Conservation (phyloP, 225 moss, liverwort and hornwort genomes). For the Thuidium tamariscinum region DNA sequence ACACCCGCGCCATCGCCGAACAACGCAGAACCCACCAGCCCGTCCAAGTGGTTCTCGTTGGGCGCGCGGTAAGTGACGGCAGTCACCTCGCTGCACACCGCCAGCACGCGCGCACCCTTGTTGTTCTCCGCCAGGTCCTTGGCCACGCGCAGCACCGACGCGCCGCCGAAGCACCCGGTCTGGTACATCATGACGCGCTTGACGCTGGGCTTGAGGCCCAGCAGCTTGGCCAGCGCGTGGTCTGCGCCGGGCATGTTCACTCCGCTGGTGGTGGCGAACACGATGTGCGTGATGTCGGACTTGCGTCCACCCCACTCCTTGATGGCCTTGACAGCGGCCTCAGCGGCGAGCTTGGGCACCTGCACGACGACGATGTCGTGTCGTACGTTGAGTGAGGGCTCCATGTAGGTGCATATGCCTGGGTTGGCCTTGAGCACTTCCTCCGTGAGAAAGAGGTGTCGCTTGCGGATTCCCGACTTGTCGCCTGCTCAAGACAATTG, state of each 20-base stretch:
- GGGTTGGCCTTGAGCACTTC: slow-evolving; percentile 35
- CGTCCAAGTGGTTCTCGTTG: slow-evolving; percentile 34
- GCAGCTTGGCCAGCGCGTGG: slow-evolving; percentile 35
- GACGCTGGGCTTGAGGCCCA: slow-evolving; percentile 30
- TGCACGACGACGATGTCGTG: slow-evolving; percentile 28
- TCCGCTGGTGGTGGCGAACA: slow-evolving; percentile 11
- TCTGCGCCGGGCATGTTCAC: slow-evolving; percentile 29
- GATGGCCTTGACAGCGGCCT: slow-evolving; percentile 29
- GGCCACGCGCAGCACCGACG: slow-evolving; percentile 1
- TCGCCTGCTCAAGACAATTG: slow-evolving; percentile 1
- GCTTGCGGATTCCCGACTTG: slow-evolving; percentile 29
- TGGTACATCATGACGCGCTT: slow-evolving; percentile 5
- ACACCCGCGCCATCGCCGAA: background rate
- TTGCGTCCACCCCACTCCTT: slow-evolving; percentile 19
- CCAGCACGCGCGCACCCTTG: slow-evolving; percentile 6
- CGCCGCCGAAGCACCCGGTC: background rate
- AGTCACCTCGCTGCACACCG: slow-evolving; percentile 31
- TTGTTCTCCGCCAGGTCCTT: slow-evolving; percentile 17
- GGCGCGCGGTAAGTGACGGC: slow-evolving; percentile 30
- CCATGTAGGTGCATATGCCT: slow-evolving; percentile 30
- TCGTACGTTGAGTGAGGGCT: slow-evolving; percentile 2
- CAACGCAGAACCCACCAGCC: slow-evolving; percentile 8
- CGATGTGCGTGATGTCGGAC: background rate
- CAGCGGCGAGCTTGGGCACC: slow-evolving; percentile 23
- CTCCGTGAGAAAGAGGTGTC: slow-evolving; percentile 20